Base-by-base conservation (phyloP, 768 basidiomycete genomes). In the Leccinum rimulosum region DNA sequence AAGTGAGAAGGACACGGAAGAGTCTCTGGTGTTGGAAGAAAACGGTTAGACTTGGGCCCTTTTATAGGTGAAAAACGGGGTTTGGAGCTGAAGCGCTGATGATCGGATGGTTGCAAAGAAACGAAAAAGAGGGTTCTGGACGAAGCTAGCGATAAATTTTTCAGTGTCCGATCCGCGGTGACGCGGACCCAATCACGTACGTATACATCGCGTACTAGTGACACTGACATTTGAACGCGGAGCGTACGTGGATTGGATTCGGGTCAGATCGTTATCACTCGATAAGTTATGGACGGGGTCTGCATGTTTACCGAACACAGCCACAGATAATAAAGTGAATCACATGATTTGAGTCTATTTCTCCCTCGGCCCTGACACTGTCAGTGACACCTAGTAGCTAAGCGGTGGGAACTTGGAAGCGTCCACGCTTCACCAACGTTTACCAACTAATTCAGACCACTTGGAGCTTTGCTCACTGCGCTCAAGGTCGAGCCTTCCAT, bases 41-140 rank as follows among this genome's bases (percentile, higher is more conserved):
- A 19, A 6, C 6, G n/a, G 8, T 2, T 15, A 12, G 48, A 51
- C 22, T 10, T 7, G 52, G 9, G 49, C 52, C 47, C 25, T 73
- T 69, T 70, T 73, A 72, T 73, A 73, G 17, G 56, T 2, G 47
- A 64, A 68, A 71, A 63, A 47, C 33, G 66, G 70, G 72, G 61
- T 43, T n/a, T 25, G 40, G 40, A 43, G 40, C 40, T 19, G 40
- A 43, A 25, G 25, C 25, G 25, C 25, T 25, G 25, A 25, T 25
- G 25, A 25, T 33, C 11, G 38, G 38, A 40, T 40, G 38, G 38
- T 43, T 43, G 40, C n/a, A 43, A 43, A 43, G 40, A 43, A n/a
- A n/a, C 8, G 38, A 63, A 61, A 73, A 71, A 62, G 35, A 61
- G 60, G 64, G 68, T 40, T 4, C n/a, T 40, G 8, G 40, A 40